Base-by-base conservation (phyloP, 257 asterid genomes). In the Leonotis leonurus region DNA sequence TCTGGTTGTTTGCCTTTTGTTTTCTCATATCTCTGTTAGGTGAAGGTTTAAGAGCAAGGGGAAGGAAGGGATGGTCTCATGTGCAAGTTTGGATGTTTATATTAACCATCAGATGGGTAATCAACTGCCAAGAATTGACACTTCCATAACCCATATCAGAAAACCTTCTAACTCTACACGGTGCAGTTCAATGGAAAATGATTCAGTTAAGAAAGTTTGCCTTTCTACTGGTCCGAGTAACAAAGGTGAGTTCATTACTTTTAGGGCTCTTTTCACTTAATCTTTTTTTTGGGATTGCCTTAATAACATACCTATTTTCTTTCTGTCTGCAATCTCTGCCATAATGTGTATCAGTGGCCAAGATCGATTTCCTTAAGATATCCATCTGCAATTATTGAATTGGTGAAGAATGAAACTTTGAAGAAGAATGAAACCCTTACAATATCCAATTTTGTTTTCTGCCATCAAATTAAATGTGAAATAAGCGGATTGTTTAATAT, bases 1-100 rank as follows among this genome's bases (percentile, higher is more conserved):
- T 73, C 73, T 33, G 55, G 68, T 68, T 70, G 69, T n/a, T 73
- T 32, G 55, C 60, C 59, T 58, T 62, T 58, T 58, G 73, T 75
- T 69, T 81, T 74, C 91, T 88, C 85, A 80, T 67, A 62, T 71
- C 82, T 77, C 72, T 88, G 91, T 79, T 77, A 85, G 90, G 80
- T 83, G 95, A 85, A 90, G 98, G 96, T 92, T 86, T 75, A 89
- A 85, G 92, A 78, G 93, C 91, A 86, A 80, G 95, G 83, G 81
- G 72, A 89, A 73, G 86, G 83, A 74, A 53, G 95, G 81, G 77
- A 53, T 44, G 73, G 64, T 77, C 53, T 64, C 89, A 67, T 74
- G 85, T 57, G 64, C 86, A 60, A 64, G 81, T 78, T 56, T 84
- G 76, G 88, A 81, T 52, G 30, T 77, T 69, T 77, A 70, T 76